phyloP scores from a whole-genome alignment of 306 rosid species.

The Prunus persica region Prunus_persica_NCBIv2 NC_034009.1:7839501-7840000 shows the following conservation, averaged over 20 bases:
- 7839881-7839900: slow-evolving; percentile 64
- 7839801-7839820: slow-evolving; percentile 54
- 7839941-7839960: slow-evolving; percentile 14
- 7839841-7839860: slow-evolving; percentile 62
- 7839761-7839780: neutral
- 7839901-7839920: slow-evolving; percentile 60
- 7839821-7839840: slow-evolving; percentile 40
- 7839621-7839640: slow-evolving; percentile 35
- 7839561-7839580: neutral
- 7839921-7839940: slow-evolving; percentile 59
- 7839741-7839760: too few species aligned
- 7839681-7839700: slow-evolving; percentile 56
- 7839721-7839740: too few species aligned
- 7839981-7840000: neutral
- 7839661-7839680: slow-evolving; percentile 56
- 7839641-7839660: slow-evolving; percentile 75
- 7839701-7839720: slow-evolving; percentile 18
- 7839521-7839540: slow-evolving; percentile 43
- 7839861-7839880: slow-evolving; percentile 66
- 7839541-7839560: neutral
- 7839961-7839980: too few species aligned
- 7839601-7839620: slow-evolving; percentile 21
- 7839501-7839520: slow-evolving; percentile 32
- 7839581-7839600: slow-evolving; percentile 8
- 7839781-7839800: slow-evolving; percentile 37